These are phyloP conservation scores for Penicillium italicum DNA, from an alignment of 2,329 filamentous ascomycete genomes.

Conservation along the genomic window DNA sequence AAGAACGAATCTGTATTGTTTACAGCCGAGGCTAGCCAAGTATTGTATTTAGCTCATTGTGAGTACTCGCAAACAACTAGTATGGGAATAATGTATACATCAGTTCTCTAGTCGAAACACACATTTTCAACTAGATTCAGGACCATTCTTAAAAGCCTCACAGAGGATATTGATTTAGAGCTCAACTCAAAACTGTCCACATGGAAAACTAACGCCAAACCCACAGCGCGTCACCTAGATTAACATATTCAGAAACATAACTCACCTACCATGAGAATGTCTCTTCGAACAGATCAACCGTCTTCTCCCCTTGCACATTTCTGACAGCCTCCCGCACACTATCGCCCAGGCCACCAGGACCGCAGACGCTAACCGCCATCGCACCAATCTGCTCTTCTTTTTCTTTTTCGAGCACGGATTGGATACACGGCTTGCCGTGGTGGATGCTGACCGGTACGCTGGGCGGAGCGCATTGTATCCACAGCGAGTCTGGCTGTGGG, in stretches of 20 bases:
- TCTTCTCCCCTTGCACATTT: constrained; percentile 26
- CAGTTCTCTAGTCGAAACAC: not conserved
- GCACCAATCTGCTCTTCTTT: constrained; percentile 31
- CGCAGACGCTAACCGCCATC: constrained; percentile 39
- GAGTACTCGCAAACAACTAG: not conserved
- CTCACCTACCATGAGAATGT: constrained; percentile 34
- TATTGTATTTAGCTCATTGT: too few species aligned
- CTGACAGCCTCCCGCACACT: constrained; percentile 35
- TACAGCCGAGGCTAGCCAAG: too few species aligned
- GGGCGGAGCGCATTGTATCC: constrained; percentile 25
- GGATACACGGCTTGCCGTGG: constrained; percentile 29
- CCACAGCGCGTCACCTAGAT: not conserved
- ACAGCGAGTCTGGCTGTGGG: constrained; percentile 22
- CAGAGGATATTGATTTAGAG: not conserved
- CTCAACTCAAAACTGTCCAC: not conserved
- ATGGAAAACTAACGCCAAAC: not conserved
- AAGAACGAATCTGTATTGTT: too few species aligned
- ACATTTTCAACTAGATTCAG: not conserved
- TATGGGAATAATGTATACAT: not conserved
- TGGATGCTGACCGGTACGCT: constrained; percentile 26
- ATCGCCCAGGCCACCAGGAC: constrained; percentile 37
- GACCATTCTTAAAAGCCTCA: not conserved
- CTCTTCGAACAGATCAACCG: constrained; percentile 38
- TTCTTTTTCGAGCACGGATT: constrained; percentile 24
- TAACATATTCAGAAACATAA: not conserved